Evolutionary conservation across 352 stramenopile species (phyloP).

Genomic region (Pythium phragmitis): DNA sequence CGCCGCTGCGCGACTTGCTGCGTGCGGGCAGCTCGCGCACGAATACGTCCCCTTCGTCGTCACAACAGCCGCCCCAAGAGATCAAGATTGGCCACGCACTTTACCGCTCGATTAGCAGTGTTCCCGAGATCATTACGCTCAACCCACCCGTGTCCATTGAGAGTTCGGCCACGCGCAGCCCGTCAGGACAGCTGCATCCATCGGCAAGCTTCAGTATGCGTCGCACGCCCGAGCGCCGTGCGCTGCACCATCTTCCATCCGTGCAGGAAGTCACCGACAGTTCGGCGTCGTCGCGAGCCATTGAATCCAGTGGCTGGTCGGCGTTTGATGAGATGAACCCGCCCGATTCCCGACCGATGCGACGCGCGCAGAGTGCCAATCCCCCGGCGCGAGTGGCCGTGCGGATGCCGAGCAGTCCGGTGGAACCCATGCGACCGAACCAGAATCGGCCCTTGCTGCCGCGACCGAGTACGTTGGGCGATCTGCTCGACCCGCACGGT

Average conservation of each 20-base stretch:
- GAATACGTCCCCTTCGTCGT: not conserved
- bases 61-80: not conserved
- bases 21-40: not conserved
- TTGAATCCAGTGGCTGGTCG: slow-evolving; percentile 9
- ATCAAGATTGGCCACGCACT: slow-evolving; percentile 20
- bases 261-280: slow-evolving; percentile 16
- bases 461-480: slow-evolving; percentile 22
- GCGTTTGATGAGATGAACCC: slow-evolving; percentile 2
- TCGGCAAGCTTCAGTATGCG: slow-evolving; percentile 7
- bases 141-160: not conserved
- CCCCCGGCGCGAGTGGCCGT: slow-evolving; percentile 18
- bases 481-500: slow-evolving; percentile 21
- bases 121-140: slow-evolving; percentile 18
- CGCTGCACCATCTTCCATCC: slow-evolving; percentile 14
- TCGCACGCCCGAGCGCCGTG: slow-evolving; percentile 8
- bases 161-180: slow-evolving; percentile 5
- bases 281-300: not conserved
- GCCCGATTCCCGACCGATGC: slow-evolving; percentile 11
- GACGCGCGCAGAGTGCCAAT: slow-evolving; percentile 15
- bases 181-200: slow-evolving; percentile 2
- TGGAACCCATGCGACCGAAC: slow-evolving; percentile 11
- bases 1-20: not conserved
- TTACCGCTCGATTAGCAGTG: slow-evolving; percentile 19
- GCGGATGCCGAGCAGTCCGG: slow-evolving; percentile 21
- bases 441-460: slow-evolving; percentile 16